Conservation (phyloP, 2,329 filamentous ascomycete species). For the Xylariales sp. region DNA sequence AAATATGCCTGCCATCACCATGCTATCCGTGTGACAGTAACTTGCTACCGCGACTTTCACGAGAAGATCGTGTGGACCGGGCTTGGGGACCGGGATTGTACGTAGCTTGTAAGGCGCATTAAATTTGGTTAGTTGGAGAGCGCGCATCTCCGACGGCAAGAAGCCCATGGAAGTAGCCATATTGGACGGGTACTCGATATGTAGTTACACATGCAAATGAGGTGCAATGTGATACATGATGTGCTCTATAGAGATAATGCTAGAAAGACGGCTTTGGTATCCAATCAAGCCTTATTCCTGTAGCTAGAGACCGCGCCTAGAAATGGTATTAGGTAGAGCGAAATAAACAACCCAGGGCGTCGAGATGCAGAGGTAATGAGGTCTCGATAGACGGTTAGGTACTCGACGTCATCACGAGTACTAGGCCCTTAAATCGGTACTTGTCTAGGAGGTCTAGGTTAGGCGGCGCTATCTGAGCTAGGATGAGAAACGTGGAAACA, state of each 20-base stretch:
- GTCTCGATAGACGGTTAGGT: background rate
- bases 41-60: slow-evolving; percentile 70
- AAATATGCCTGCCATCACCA: slow-evolving; percentile 65
- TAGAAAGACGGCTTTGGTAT: background rate
- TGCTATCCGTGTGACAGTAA: slow-evolving; percentile 71
- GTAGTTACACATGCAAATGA: background rate
- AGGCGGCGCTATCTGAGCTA: background rate
- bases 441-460: background rate
- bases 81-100: slow-evolving; percentile 60
- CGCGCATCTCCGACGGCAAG: slow-evolving; percentile 47
- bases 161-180: slow-evolving; percentile 11
- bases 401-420: slow-evolving; percentile 4
- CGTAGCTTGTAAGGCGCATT: slow-evolving; percentile 66
- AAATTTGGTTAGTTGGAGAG: slow-evolving; percentile 54
- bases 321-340: background rate
- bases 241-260: background rate
- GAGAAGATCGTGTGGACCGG: slow-evolving; percentile 65
- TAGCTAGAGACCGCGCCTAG: too few relatives aligned
- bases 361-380: background rate
- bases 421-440: background rate
- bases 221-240: background rate
- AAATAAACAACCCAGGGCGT: background rate
- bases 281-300: background rate
- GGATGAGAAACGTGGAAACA: background rate
- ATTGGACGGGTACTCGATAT: background rate